Percentiles rank a stretch among this genome's conserved stretches.
Conservation (phyloP, 345 rosid species). For the Sonneratia caseolaris region DNA sequence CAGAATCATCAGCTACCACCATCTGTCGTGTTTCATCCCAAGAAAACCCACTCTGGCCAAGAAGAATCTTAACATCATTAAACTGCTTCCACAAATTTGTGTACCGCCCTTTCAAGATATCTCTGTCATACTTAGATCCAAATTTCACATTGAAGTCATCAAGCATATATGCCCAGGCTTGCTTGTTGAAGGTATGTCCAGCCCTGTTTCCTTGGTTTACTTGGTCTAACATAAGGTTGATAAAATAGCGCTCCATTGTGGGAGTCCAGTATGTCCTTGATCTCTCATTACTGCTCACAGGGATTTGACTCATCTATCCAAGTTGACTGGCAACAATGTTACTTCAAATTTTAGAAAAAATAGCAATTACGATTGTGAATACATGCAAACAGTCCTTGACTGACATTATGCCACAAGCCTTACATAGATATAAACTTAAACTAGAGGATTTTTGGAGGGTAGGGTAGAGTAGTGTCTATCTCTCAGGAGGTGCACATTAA, state of each 20-base stretch:
- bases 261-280: slow-evolving; percentile 81
- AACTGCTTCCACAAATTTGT: slow-evolving; percentile 74
- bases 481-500: not conserved
- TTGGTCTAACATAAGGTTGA: slow-evolving; percentile 83
- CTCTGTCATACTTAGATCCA: slow-evolving; percentile 73
- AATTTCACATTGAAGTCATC: slow-evolving; percentile 51
- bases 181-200: slow-evolving; percentile 78
- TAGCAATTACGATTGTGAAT: not conserved
- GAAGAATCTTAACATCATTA: slow-evolving; percentile 60
- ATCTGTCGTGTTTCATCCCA: slow-evolving; percentile 72
- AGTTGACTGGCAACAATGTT: not conserved
- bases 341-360: not conserved
- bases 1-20: slow-evolving; percentile 57
- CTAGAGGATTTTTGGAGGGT: not conserved
- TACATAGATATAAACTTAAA: not conserved
- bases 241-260: slow-evolving; percentile 74
- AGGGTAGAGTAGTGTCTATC: not conserved
- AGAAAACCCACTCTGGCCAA: slow-evolving; percentile 57
- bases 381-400: not conserved
- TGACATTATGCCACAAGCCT: not conserved
- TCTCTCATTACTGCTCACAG: slow-evolving; percentile 48
- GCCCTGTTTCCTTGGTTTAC: slow-evolving; percentile 61
- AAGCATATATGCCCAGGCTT: slow-evolving; percentile 79
- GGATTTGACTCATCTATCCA: slow-evolving; percentile 12
- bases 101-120: slow-evolving; percentile 63